Conservation (phyloP, 495 filamentous ascomycete species). For the Chlorociboria aeruginascens region DNA sequence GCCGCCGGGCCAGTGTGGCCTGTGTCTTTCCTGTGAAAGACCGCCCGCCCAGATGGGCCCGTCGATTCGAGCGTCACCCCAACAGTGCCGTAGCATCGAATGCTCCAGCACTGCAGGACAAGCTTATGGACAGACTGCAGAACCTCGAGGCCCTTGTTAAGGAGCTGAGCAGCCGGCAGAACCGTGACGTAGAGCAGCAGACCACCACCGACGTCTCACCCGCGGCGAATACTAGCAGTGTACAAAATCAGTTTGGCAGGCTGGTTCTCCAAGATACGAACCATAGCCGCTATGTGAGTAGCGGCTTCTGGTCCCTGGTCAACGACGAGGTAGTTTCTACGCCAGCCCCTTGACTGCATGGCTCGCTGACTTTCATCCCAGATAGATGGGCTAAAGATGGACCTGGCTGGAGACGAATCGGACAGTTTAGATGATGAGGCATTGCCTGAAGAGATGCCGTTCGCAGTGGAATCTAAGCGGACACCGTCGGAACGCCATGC, state of each 20-base stretch:
- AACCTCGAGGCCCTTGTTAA: conserved; percentile 43
- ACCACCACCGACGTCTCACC: conserved; percentile 1
- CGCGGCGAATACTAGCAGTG: neutral
- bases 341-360: conserved; percentile 11
- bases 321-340: neutral
- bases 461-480: conserved; percentile 28
- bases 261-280: neutral
- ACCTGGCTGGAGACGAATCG: conserved; percentile 22
- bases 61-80: conserved; percentile 28
- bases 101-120: conserved; percentile 4
- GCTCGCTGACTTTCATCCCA: conserved; percentile 10
- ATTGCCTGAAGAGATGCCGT: conserved; percentile 19
- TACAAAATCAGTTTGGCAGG: neutral
- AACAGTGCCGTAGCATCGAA: conserved; percentile 16
- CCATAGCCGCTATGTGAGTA: neutral
- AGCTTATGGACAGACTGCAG: conserved; percentile 40
- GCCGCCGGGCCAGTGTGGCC: conserved; percentile 45
- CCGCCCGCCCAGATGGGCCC: conserved; percentile 39
- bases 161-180: conserved; percentile 39
- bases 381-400: conserved; percentile 33
- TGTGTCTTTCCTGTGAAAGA: conserved; percentile 39
- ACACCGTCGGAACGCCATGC: conserved; percentile 38
- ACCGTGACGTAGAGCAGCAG: conserved; percentile 12
- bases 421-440: conserved; percentile 33
- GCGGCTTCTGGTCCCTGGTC: neutral